Evolutionary conservation across 495 filamentous ascomycete species (phyloP).

Genomic region (Hyphodiscus hymeniophilus): DNA sequence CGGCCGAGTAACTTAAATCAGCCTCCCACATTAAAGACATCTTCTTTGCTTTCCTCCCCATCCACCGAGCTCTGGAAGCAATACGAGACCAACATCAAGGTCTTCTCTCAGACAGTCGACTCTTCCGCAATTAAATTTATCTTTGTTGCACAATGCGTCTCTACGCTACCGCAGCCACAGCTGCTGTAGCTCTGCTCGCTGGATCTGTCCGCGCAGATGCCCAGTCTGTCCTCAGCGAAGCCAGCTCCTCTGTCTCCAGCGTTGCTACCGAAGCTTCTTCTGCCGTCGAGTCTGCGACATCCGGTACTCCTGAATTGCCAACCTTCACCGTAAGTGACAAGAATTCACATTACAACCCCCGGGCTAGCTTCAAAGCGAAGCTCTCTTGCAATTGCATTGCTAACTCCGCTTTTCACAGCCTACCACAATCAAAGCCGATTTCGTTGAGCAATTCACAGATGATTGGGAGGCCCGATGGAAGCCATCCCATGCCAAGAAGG

Average conservation of each 20-base stretch:
- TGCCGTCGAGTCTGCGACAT: conserved; percentile 32
- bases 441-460: conserved; percentile 97
- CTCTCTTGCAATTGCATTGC: conserved; percentile 10
- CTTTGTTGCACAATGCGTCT: conserved; percentile 55
- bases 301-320: conserved; percentile 54
- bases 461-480: conserved; percentile 93
- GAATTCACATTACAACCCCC: neutral
- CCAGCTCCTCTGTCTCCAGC: conserved; percentile 28
- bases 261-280: conserved; percentile 32
- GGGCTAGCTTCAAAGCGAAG: neutral
- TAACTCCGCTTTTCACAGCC: conserved; percentile 48
- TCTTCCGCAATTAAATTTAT: conserved; percentile 4
- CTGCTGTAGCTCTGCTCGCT: conserved; percentile 60
- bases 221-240: conserved; percentile 46
- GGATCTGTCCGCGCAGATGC: conserved; percentile 68
- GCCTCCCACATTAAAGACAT: neutral
- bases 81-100: conserved; percentile 2
- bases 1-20: too few species aligned
- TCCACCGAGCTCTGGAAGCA: conserved; percentile 6
- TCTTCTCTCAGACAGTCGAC: conserved; percentile 16
- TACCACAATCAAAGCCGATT: conserved; percentile 77
- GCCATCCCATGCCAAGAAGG: conserved; percentile 93
- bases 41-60: conserved; percentile 10
- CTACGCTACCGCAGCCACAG: conserved; percentile 51
- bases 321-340: conserved; percentile 73